Base-by-base conservation (phyloP, 805 yeast species). In the Candida taoyuanica region DNA sequence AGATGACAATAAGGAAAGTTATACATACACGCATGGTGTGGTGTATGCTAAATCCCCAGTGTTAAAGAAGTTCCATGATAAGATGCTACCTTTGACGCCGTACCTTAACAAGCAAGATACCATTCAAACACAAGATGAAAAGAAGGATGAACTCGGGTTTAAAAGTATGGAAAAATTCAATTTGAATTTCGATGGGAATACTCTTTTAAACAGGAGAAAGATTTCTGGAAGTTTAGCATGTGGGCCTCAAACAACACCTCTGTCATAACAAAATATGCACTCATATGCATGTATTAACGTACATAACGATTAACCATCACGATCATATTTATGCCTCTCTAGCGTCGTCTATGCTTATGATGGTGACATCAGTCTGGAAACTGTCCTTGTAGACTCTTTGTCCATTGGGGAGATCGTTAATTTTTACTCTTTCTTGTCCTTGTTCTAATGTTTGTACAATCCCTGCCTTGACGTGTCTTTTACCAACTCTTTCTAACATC, bases 381-480 rank as follows among this genome's bases (percentile, higher is more conserved):
- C 58, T 52, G 26, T 53, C 48, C 13, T 34, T 29, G 34, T 52
- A 53, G 8, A 53, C 53, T 18, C 34, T 44, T 14, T 33, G 52
- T 1, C 89, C 94, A 58, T 89, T 89, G 8, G 71, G 62, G 23
- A 73, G 53, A 56, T 88, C 96, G 50, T 76, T 80, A 3, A 60
- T 55, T 35, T 68, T 69, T 19, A 71, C 78, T 39, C 78, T 63
- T 9, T 58, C 61, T 4, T 59, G 53, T 0, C 88, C 89, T 42
- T 71, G 74, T 37, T 73, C 68, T 9, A 71, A 46, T 5, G 62
- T 56, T 3, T 47, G 33, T 1, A 70, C 77, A 9, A 81, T 59
- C 0, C 84, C 84, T n/a, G 81, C 67, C 5, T 60, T 52, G 13
- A 79, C 47, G 58, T 88, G 96, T 35, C 95, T 63, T 35, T 65